Evolutionary conservation across 2,329 filamentous ascomycete genomes (phyloP).

Genomic region (Alternaria sp.): DNA sequence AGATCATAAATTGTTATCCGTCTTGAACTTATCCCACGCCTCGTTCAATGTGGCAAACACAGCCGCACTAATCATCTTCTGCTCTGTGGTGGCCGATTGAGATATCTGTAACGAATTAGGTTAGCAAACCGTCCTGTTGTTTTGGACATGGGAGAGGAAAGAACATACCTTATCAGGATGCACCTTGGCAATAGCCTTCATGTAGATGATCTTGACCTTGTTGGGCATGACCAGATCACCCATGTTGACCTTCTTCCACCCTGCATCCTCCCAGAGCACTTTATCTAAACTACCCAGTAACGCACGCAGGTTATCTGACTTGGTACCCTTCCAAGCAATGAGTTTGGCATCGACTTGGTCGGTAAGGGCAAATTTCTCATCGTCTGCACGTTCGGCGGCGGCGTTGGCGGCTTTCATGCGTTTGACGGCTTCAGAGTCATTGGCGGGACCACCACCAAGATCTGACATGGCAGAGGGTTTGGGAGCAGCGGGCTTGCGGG

Average conservation of each 20-base stretch:
- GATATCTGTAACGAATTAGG: slow-evolving; percentile 55
- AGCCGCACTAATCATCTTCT: slow-evolving; percentile 69
- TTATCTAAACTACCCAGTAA: slow-evolving; percentile 84
- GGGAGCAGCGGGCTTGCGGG: slow-evolving; percentile 32
- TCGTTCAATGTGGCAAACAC: slow-evolving; percentile 71
- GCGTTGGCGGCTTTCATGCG: slow-evolving; percentile 83
- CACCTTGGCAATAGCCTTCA: slow-evolving; percentile 98
- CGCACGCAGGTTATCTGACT: slow-evolving; percentile 89
- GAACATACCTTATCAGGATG: slow-evolving; percentile 91
- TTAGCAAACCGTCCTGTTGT: slow-evolving; percentile 15
- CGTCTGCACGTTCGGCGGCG: slow-evolving; percentile 83
- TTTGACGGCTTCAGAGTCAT: slow-evolving; percentile 76
- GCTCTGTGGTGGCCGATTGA: slow-evolving; percentile 68
- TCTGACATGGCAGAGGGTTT: slow-evolving; percentile 52
- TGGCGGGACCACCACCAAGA: slow-evolving; percentile 51
- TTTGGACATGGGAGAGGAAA: background rate
- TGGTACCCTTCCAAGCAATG: slow-evolving; percentile 83
- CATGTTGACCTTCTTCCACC: slow-evolving; percentile 97
- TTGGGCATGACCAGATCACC: slow-evolving; percentile 90
- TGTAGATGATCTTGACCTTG: slow-evolving; percentile 96
- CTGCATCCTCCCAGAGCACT: slow-evolving; percentile 88
- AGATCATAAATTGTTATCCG: slow-evolving; percentile 57
- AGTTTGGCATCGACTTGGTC: slow-evolving; percentile 85
- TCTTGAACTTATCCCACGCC: slow-evolving; percentile 72
- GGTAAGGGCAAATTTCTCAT: slow-evolving; percentile 88